Evolutionary conservation across 2,329 filamentous ascomycete species (phyloP).

Genomic region (Sporothrix phasma): DNA sequence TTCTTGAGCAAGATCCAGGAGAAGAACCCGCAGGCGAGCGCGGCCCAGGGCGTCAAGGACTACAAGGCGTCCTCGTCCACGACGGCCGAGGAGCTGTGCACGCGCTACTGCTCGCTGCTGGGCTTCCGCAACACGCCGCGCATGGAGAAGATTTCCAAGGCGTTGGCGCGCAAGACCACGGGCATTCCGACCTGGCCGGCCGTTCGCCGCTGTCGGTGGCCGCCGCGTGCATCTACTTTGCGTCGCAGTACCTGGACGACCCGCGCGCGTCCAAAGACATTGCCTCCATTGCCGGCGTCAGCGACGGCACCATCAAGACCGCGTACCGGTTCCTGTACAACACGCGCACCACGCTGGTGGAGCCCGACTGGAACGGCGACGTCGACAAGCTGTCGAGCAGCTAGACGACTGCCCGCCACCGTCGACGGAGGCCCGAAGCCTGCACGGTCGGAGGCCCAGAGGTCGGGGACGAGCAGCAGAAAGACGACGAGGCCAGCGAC

Average conservation of each 20-base stretch:
- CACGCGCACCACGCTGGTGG: slow-evolving; percentile 54
- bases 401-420: slow-evolving; percentile 24
- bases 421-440: background rate
- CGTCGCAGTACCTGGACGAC: slow-evolving; percentile 75
- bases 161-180: slow-evolving; percentile 68
- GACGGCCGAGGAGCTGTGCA: slow-evolving; percentile 73
- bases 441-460: too few species aligned
- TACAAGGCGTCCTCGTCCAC: slow-evolving; percentile 70
- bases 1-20: slow-evolving; percentile 72
- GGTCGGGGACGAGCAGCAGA: too few species aligned
- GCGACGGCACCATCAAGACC: slow-evolving; percentile 92
- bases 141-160: slow-evolving; percentile 70
- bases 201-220: slow-evolving; percentile 90
- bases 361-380: slow-evolving; percentile 40
- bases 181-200: slow-evolving; percentile 72
- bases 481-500: too few species aligned
- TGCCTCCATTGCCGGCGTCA: slow-evolving; percentile 73
- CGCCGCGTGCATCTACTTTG: slow-evolving; percentile 94
- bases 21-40: slow-evolving; percentile 40
- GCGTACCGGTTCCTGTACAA: slow-evolving; percentile 84
- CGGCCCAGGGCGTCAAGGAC: slow-evolving; percentile 43
- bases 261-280: slow-evolving; percentile 78
- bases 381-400: slow-evolving; percentile 58
- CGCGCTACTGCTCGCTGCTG: slow-evolving; percentile 81
- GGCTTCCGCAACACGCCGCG: slow-evolving; percentile 59